Evolutionary conservation across 169 alveolate species (phyloP).

Genomic region (Eimeria acervulina): DNA sequence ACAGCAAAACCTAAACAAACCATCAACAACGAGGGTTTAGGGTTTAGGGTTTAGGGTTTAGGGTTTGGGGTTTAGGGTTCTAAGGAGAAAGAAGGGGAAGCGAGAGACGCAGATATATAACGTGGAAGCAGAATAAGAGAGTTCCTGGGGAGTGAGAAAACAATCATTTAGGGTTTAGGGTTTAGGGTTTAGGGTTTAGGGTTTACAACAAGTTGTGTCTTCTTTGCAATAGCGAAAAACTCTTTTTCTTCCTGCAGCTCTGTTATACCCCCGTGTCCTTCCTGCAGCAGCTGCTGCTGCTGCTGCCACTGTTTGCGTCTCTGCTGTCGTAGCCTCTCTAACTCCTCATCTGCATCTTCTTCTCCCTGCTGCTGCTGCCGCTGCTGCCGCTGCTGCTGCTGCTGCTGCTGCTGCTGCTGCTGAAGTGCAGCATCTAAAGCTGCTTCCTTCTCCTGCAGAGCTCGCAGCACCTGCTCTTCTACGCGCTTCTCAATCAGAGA

Average conservation of each 20-base stretch:
- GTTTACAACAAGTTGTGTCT: conserved; percentile 31
- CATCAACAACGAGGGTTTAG: too few relatives aligned
- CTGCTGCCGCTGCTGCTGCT: background rate
- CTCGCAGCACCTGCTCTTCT: conserved; percentile 78
- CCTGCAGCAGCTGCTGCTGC: conserved; percentile 15
- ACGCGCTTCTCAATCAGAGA: conserved; percentile 52
- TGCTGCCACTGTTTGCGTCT: conserved; percentile 43
- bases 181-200: background rate
- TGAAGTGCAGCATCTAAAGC: conserved; percentile 62
- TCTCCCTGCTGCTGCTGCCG: background rate
- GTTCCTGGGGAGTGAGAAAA: too few relatives aligned
- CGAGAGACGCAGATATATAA: background rate
- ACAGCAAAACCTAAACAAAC: conserved; percentile 40
- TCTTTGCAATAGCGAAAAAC: conserved; percentile 46
- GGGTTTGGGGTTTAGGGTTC: conserved; percentile 31
- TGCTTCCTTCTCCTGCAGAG: conserved; percentile 79
- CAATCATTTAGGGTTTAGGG: background rate
- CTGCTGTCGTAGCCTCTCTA: conserved; percentile 33
- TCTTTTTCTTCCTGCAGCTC: conserved; percentile 65
- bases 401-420: conserved; percentile 63
- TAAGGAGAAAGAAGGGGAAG: background rate
- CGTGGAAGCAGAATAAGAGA: background rate
- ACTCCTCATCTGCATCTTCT: conserved; percentile 24
- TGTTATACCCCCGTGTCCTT: conserved; percentile 60
- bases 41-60: conserved; percentile 21